Base-by-base conservation (phyloP, 108 stramenopile genomes). In the Pseudonitzschia multiseries region DNA sequence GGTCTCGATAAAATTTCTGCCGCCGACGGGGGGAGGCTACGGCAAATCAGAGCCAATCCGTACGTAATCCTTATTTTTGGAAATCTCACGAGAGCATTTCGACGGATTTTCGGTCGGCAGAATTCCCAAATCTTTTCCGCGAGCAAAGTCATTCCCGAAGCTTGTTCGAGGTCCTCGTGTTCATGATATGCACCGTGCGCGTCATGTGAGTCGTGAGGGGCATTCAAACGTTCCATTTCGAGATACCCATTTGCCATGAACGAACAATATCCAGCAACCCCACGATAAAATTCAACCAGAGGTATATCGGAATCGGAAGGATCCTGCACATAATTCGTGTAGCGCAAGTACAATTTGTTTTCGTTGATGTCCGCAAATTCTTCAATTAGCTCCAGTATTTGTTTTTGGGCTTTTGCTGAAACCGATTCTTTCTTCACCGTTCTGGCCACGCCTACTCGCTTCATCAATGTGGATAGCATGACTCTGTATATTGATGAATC, bases 1-100 rank as follows among this genome's bases (percentile, higher is more conserved):
- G 83, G 54, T 33, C 72, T 68, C 12, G 76, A 77, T 51, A 84
- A 48, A 13, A 80, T 74, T 60, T 70, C 70, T 5, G 79, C 79
- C 44, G 75, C 83, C 13, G 48, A 52, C n/a, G 42, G 14, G 4
- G 79, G 79, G 1, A 84, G 50, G 22, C 61, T 60, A 26, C 69
- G 60, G 33, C 57, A 46, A 21, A 84, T 56, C 2, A 43, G 48
- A 22, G 76, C 72, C 27, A 84, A 32, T 10, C 69, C 79, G 67
- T 50, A 73, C 10, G 50, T 65, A 1, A 73, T 50, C 9, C 40
- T 65, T 18, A 77, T 17, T 22, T 50, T 60, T 27, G 76, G 68
- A 70, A 81, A 81, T 21, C 63, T n/a, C 8, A 65, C 10, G 29
- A 81, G 29, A 13, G 65, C 72, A 26, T 70, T 70, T 26, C 42